phyloP scores from a whole-genome alignment of 768 basidiomycete genomes.

The Melanogaster broomeanus region DNA sequence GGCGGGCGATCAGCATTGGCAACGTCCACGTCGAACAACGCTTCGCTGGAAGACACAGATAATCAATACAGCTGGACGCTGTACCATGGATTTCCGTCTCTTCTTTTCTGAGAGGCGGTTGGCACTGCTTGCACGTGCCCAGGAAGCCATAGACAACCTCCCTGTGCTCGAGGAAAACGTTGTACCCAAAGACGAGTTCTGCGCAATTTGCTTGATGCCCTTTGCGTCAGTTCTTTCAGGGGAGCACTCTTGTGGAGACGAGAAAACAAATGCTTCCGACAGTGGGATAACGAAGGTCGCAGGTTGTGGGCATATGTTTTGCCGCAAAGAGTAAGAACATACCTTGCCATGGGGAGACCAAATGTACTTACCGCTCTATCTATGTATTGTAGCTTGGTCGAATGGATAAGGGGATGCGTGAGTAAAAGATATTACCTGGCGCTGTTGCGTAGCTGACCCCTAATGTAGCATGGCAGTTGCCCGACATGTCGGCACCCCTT shows the following conservation, averaged over 20 bases:
- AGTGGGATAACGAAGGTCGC: constrained; percentile 55
- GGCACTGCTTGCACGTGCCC: constrained; percentile 29
- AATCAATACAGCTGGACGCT: background rate
- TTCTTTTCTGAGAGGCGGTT: constrained; percentile 14
- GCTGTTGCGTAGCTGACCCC: background rate
- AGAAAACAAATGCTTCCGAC: constrained; percentile 8
- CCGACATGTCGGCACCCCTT: constrained; percentile 67
- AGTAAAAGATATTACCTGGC: constrained; percentile 11
- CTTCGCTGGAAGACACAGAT: background rate
- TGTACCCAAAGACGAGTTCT: constrained; percentile 52
- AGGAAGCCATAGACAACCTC: constrained; percentile 42
- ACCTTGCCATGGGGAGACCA: background rate
- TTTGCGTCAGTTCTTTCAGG: constrained; percentile 47
- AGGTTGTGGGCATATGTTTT: constrained; percentile 69
- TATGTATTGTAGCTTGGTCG: constrained; percentile 45
- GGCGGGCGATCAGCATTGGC: background rate
- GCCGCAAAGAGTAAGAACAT: constrained; percentile 56
- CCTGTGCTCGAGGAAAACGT: constrained; percentile 42
- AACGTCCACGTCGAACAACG: background rate
- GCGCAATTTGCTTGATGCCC: constrained; percentile 64
- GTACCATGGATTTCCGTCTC: constrained; percentile 11
- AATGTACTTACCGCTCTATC: background rate
- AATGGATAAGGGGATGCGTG: constrained; percentile 66
- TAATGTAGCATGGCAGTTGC: constrained; percentile 64
- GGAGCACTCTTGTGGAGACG: constrained; percentile 14